phyloP scores from a whole-genome alignment of 306 rosid genomes.

The Casuarina glauca region DNA sequence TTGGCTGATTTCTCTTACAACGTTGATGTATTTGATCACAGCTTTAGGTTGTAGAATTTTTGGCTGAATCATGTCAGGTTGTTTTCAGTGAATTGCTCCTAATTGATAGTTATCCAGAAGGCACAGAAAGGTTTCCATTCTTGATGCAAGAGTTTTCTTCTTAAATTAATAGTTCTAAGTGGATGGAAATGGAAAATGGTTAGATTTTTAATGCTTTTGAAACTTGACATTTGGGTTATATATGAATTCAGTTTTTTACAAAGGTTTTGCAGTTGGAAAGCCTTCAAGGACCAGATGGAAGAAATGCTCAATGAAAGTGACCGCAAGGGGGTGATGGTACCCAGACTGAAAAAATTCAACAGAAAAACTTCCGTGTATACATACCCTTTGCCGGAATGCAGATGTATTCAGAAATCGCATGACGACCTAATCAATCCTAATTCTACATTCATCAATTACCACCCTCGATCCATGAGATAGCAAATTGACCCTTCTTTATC shows the following conservation, averaged over 20 bases:
- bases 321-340: constrained; percentile 87
- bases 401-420: constrained; percentile 69
- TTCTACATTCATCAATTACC: constrained; percentile 27
- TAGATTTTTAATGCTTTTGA: neutral
- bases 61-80: neutral
- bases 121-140: neutral
- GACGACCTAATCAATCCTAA: constrained; percentile 34
- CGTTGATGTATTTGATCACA: constrained; percentile 20
- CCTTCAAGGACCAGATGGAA: constrained; percentile 82
- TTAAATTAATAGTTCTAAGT: neutral
- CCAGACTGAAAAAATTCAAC: constrained; percentile 80
- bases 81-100: no score
- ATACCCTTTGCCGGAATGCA: constrained; percentile 92
- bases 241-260: constrained; percentile 18
- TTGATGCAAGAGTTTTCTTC: neutral
- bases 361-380: constrained; percentile 89
- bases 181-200: neutral
- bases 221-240: neutral
- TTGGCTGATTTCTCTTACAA: constrained; percentile 19
- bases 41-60: neutral
- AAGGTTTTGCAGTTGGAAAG: constrained; percentile 73
- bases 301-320: constrained; percentile 83
- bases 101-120: neutral
- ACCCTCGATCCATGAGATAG: constrained; percentile 26
- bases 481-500: constrained; percentile 26